Evolutionary conservation across 2,329 filamentous ascomycete genomes (phyloP).

Genomic region (Exserohilum rostratum): DNA sequence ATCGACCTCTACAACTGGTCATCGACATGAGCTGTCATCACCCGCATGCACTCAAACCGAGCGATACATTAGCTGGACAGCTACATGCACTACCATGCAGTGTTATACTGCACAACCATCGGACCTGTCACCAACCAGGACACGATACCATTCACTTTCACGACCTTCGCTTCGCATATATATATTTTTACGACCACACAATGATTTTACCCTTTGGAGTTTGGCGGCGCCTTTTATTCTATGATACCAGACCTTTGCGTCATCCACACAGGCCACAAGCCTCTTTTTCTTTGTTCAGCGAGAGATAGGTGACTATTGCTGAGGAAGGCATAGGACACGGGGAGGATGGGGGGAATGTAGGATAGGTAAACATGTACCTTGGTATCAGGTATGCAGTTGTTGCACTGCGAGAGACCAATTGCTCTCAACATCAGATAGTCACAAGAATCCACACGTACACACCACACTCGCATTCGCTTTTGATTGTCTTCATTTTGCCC

Average conservation of each 20-base stretch:
- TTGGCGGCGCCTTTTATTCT: slow-evolving; percentile 32
- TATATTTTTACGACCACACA: slow-evolving; percentile 38
- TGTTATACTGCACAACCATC: slow-evolving; percentile 15
- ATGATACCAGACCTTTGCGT: slow-evolving; percentile 49
- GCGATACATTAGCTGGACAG: slow-evolving; percentile 14
- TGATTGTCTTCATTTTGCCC: neutral
- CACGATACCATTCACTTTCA: slow-evolving; percentile 15
- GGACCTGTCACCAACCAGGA: slow-evolving; percentile 15
- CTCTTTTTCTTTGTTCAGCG: slow-evolving; percentile 21
- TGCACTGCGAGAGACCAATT: slow-evolving; percentile 10
- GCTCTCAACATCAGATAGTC: slow-evolving; percentile 7
- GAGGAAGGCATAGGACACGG: slow-evolving; percentile 1
- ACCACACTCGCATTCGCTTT: neutral
- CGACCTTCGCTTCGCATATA: slow-evolving; percentile 26
- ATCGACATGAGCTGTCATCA: neutral
- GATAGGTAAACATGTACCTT: slow-evolving; percentile 13
- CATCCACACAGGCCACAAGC: slow-evolving; percentile 39
- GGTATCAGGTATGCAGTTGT: neutral
- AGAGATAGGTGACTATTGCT: slow-evolving; percentile 2
- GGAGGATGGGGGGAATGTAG: neutral
- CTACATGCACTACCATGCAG: slow-evolving; percentile 15
- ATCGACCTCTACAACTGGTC: neutral
- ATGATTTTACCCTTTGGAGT: slow-evolving; percentile 37
- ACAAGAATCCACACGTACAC: slow-evolving; percentile 12
- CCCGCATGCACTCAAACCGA: slow-evolving; percentile 1